Base-by-base conservation (phyloP, 192 early-diverging fungal species). In the Backusella tuberculispora region DNA sequence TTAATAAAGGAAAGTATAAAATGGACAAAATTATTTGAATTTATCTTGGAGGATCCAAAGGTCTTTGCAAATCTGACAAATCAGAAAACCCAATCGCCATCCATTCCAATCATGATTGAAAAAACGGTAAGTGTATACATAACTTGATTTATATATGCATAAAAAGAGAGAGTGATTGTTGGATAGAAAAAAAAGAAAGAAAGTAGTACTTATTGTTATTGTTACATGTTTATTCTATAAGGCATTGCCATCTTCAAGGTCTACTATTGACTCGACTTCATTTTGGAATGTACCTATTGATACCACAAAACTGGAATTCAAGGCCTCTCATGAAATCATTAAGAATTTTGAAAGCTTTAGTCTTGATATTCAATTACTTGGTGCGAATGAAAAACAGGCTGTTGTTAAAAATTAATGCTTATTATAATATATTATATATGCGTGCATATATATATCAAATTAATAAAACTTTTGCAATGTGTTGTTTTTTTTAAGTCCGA, bases 1-100 rank as follows among this genome's bases (percentile, higher is more conserved):
- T 47, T 69, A 5, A 45, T 69, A 13, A 69, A 69, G 13, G 45
- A 69, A 3, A 69, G 15, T 47, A 6, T 29, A 15, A 69, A 42
- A 1, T 69, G 68, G 68, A 69, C 44, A 10, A 69, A 47, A 21
- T 13, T 69, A 14, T 69, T 69, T 24, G 42, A 34, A 19, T 34
- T 69, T 24, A 47, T 69, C 14, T 14, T 69, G 43, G 13, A n/a
- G 21, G 10, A 69, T 34, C 68, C 68, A 1, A 26, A 43, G 7
- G 26, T 47, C 6, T 69, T 69, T 47, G 41, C 66, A 4, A 42
- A 38, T 43, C 42, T 67, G 41, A 67, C 66, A 67, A 67, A 42
- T 7, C 40, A 43, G 17, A 40, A 41, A 12, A 19, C 19, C 17
- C 43, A 43, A 67, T 43, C 17, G 15, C 37, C 37, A 8, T n/a